A percentile compares a stretch with the other conserved stretches of the same genome.
Evolutionary conservation across 441 rosid genomes (phyloP).

Genomic region (Eruca vesicaria): DNA sequence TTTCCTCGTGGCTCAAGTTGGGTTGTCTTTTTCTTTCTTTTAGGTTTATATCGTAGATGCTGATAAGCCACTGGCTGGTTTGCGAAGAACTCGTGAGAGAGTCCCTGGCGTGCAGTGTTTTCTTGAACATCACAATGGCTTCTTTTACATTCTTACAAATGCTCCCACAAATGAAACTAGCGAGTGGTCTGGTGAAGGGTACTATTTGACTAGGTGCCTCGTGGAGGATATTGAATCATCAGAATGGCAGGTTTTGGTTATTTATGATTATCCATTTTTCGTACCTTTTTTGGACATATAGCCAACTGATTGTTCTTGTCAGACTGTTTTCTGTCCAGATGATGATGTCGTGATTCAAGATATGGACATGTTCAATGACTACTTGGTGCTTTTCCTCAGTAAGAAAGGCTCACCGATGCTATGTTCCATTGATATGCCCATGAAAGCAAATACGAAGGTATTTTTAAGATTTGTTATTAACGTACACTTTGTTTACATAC

Average conservation of each 20-base stretch:
- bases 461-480: slow-evolving; percentile 9
- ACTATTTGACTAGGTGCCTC: slow-evolving; percentile 59
- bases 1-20: slow-evolving; percentile 25
- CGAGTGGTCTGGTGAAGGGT: slow-evolving; percentile 47
- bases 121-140: slow-evolving; percentile 77
- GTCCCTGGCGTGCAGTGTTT: slow-evolving; percentile 70
- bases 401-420: slow-evolving; percentile 56
- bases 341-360: slow-evolving; percentile 68
- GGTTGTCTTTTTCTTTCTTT: slow-evolving; percentile 3
- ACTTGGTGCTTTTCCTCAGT: slow-evolving; percentile 65
- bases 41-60: slow-evolving; percentile 83
- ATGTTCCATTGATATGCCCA: slow-evolving; percentile 73
- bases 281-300: slow-evolving; percentile 1
- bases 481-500: background rate
- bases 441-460: slow-evolving; percentile 52
- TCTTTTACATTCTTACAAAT: slow-evolving; percentile 82
- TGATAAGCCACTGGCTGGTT: slow-evolving; percentile 46
- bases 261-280: background rate
- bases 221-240: slow-evolving; percentile 48
- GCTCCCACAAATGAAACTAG: slow-evolving; percentile 46
- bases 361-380: slow-evolving; percentile 77
- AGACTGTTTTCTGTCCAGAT: slow-evolving; percentile 68
- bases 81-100: slow-evolving; percentile 58
- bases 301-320: slow-evolving; percentile 12
- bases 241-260: slow-evolving; percentile 59